These are phyloP conservation scores for Paxillus ammoniavirescens DNA, from an alignment of 768 basidiomycete genomes.

Conservation along the genomic window DNA sequence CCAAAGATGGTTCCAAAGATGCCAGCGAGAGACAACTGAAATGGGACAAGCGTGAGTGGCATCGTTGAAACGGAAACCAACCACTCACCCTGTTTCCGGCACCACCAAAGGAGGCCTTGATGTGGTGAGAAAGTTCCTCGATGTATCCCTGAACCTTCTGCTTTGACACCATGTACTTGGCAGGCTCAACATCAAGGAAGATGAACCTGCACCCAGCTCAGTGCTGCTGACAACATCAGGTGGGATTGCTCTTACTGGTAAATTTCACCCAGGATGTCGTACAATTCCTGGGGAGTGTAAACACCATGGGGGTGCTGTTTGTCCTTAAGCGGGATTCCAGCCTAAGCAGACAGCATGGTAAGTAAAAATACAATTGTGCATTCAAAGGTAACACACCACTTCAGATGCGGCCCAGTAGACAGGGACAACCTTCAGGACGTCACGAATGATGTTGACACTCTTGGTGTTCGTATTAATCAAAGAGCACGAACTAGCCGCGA, in stretches of 20 bases:
- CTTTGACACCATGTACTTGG: constrained; percentile 55
- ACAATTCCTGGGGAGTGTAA: constrained; percentile 63
- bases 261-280: constrained; percentile 62
- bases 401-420: constrained; percentile 69
- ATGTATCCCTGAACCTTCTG: constrained; percentile 52
- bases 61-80: background rate
- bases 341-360: constrained; percentile 39
- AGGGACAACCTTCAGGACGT: constrained; percentile 65
- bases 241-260: constrained; percentile 49
- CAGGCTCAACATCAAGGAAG: constrained; percentile 68
- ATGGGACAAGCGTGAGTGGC: background rate
- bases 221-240: background rate
- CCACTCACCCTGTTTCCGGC: constrained; percentile 43
- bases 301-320: constrained; percentile 50
- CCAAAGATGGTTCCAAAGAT: constrained; percentile 52
- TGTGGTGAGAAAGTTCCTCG: constrained; percentile 50
- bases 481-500: constrained; percentile 51
- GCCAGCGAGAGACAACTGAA: constrained; percentile 34
- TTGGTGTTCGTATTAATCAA: constrained; percentile 53
- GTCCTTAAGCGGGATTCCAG: constrained; percentile 69
- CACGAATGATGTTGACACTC: constrained; percentile 64
- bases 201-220: constrained; percentile 50
- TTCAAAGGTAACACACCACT: constrained; percentile 46
- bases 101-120: constrained; percentile 49
- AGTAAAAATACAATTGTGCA: background rate